Percentiles rank a stretch among this genome's conserved stretches.
Evolutionary conservation across 495 filamentous ascomycete species (phyloP).

Genomic region (Tuber microsphaerosporum): DNA sequence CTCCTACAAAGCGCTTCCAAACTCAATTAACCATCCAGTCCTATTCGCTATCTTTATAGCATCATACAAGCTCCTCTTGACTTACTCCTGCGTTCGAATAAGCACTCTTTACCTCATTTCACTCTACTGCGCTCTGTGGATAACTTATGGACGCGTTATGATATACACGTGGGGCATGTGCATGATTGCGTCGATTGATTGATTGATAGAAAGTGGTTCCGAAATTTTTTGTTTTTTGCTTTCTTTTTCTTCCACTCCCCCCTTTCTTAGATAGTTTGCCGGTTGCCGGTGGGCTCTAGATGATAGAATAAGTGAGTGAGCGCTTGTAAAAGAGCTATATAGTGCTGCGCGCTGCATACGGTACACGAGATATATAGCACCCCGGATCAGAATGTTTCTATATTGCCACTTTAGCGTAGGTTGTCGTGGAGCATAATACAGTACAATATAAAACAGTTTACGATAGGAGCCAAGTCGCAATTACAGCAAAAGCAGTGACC

Average conservation of each 20-base stretch:
- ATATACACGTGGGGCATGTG: background rate
- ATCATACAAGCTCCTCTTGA: background rate
- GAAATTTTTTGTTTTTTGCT: slow-evolving; percentile 11
- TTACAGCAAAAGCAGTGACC: background rate
- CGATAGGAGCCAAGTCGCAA: background rate
- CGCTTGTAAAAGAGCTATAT: background rate
- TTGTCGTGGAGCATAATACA: background rate
- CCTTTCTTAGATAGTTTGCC: slow-evolving; percentile 7
- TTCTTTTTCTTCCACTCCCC: background rate
- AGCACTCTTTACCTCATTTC: background rate
- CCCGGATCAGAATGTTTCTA: background rate
- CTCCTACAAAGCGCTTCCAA: background rate
- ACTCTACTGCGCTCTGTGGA: background rate
- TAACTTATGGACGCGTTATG: background rate
- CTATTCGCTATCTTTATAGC: slow-evolving; percentile 16
- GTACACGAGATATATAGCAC: background rate
- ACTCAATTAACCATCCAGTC: background rate
- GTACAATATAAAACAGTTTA: background rate
- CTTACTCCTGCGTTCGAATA: background rate
- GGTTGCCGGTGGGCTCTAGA: background rate
- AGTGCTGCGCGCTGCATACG: background rate
- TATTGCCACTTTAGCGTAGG: background rate
- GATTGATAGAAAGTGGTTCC: background rate
- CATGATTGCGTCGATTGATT: background rate
- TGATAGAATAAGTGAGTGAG: background rate